Evolutionary conservation across 306 rosid genomes (phyloP).

Genomic region (Argentina anserina): DNA sequence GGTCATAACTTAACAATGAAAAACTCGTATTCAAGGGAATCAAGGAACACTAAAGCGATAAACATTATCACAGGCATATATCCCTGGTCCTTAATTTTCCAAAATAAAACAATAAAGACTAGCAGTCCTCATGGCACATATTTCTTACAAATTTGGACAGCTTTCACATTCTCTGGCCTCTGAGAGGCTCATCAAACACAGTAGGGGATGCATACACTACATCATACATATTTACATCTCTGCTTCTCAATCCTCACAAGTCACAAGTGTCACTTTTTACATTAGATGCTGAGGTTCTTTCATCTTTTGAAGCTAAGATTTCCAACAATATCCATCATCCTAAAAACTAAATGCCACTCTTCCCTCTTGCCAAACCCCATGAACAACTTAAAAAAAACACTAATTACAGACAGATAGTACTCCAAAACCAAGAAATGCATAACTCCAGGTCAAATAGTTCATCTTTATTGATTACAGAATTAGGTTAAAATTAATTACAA

Average conservation of each 20-base stretch:
- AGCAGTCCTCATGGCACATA: background rate
- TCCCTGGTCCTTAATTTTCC: background rate
- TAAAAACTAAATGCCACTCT: background rate
- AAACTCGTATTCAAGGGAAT: too few species aligned
- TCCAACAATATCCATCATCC: background rate
- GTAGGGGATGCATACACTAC: background rate
- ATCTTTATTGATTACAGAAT: background rate
- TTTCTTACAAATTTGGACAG: background rate
- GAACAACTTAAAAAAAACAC: background rate
- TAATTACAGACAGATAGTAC: background rate
- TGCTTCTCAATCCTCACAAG: background rate
- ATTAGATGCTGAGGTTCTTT: constrained; percentile 2
- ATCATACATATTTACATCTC: background rate
- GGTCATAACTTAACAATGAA: too few species aligned
- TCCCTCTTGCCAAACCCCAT: background rate
- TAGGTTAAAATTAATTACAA: background rate
- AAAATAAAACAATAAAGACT: too few species aligned
- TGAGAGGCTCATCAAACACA: background rate
- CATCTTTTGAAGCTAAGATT: background rate
- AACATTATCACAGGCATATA: background rate
- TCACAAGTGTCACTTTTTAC: background rate
- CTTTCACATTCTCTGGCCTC: background rate
- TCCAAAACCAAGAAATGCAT: background rate
- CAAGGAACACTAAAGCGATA: background rate
- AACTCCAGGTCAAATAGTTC: background rate